Percentiles rank a stretch among this genome's conserved stretches.
phyloP scores from a whole-genome alignment of 2,329 filamentous ascomycete genomes.

The Exophiala phaeomuriformis region DNA sequence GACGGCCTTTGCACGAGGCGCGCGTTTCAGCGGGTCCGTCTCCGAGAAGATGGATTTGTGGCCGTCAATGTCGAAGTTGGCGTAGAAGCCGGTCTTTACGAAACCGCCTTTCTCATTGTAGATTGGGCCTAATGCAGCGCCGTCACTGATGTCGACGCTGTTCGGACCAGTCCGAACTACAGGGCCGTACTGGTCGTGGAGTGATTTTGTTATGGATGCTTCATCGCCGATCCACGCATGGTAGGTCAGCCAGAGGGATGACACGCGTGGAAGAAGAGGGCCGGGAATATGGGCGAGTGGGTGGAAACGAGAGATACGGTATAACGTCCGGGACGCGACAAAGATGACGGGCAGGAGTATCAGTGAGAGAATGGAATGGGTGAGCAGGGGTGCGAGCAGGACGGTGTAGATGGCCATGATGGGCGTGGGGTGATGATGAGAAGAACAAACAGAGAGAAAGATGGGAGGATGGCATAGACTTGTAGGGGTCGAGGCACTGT shows the following conservation, averaged over 20 bases:
- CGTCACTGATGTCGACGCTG: constrained; percentile 39
- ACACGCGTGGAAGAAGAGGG: constrained; percentile 32
- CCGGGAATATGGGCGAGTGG: constrained; percentile 38
- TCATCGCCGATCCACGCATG: constrained; percentile 34
- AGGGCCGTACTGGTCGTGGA: constrained; percentile 34
- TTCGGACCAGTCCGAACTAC: constrained; percentile 36
- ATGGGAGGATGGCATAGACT: neutral
- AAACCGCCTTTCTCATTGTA: constrained; percentile 50
- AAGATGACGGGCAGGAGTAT: constrained; percentile 13
- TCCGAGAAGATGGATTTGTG: constrained; percentile 46
- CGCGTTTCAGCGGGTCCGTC: constrained; percentile 36
- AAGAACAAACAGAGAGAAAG: neutral
- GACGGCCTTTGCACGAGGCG: constrained; percentile 45
- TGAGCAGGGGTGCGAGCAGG: constrained; percentile 7
- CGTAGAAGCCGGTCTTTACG: constrained; percentile 45
- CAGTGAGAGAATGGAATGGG: constrained; percentile 8
- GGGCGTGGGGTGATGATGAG: neutral
- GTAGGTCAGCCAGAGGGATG: constrained; percentile 32
- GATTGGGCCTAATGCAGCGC: constrained; percentile 43
- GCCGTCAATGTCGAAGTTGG: constrained; percentile 52
- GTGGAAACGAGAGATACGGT: constrained; percentile 33
- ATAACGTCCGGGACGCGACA: constrained; percentile 26
- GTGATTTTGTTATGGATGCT: constrained; percentile 26
- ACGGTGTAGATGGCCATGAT: constrained; percentile 12
- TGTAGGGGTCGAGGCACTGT: too few relatives aligned